Evolutionary conservation across 176 grass and related monocot genomes (phyloP), one percentile per base, ranked within the genome.

Genomic region (Miscanthus lutarioriparius): DNA sequence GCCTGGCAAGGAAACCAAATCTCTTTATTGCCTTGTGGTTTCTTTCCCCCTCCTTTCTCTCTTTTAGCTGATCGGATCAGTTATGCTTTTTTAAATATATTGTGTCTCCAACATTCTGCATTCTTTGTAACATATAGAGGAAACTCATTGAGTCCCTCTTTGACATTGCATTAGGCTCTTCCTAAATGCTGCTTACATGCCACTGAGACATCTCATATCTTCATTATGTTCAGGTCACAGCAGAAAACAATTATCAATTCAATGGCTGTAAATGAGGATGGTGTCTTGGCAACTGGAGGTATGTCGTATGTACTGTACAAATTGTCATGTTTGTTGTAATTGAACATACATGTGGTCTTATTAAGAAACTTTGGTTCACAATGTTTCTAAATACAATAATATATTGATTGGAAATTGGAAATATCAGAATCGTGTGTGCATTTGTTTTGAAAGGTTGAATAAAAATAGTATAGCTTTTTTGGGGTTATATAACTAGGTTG

Each of bases 221-320:
- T 3, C 59, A 54, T 82, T 26, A 65, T 12, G 25, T 78, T 71
- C 82, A 99, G 96, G 80, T 99, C 96, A 13, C 96, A 96, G 78
- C 96, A 99, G 78, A 99, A 96, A 91, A 99, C 96, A 41, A 96
- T 99, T 77, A 90, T 99, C 63, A 99, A 99, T 80, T 48, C 96
- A 17, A 99, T 99, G 96, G 93, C 96, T 78, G 93, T 99, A 77
- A 99, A 99, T 74, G 96, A 99, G 79, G 96, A 99, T 81, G 96
- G 96, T 68, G 89, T 94, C 71, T 75, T 99, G 61, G 91, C 96
- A 72, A 99, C 96, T 84, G 96, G 82, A 91, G 93, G 96, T 96
- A 96, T 84, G 64, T 23, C 56, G 96, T 96, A 96, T 84, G 56
- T 23, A 70, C 33, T 30, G 19, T 77, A 56, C 47, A 23, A 61